Conservation (phyloP, 257 asterid species). For the Capsicum pubescens region DNA sequence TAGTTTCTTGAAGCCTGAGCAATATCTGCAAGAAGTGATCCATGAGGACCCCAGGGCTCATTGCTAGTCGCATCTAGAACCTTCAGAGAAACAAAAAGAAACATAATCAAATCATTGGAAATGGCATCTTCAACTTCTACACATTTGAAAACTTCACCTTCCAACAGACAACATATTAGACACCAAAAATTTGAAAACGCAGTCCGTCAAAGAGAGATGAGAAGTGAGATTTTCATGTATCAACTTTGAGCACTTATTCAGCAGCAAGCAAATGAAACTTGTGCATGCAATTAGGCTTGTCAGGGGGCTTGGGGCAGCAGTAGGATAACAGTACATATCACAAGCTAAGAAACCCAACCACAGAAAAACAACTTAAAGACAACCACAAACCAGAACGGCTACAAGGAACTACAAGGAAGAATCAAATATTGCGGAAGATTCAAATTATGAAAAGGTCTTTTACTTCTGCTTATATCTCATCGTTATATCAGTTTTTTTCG, state of each 20-base stretch:
- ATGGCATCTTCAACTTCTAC: neutral
- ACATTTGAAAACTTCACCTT: neutral
- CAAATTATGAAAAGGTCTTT: neutral
- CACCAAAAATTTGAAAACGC: neutral
- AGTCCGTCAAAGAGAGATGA: neutral
- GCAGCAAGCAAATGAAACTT: neutral
- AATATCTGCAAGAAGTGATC: constrained; percentile 90
- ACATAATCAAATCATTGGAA: neutral
- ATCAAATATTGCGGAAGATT: constrained; percentile 1
- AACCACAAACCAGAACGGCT: constrained; percentile 9
- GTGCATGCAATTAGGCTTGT: constrained; percentile 13
- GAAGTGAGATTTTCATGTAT: neutral
- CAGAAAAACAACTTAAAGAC: neutral
- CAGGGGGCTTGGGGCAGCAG: neutral
- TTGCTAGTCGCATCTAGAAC: constrained; percentile 99
- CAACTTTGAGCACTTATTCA: constrained; percentile 17
- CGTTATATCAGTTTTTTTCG: neutral
- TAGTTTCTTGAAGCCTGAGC: constrained; percentile 89
- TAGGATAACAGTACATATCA: neutral
- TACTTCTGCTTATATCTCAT: neutral
- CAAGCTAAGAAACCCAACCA: neutral
- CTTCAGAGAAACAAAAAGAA: constrained; percentile 43
- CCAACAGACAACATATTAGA: constrained; percentile 25
- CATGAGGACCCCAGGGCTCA: constrained; percentile 99
- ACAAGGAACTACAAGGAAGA: constrained; percentile 7